phyloP scores from a whole-genome alignment of 176 grass and related monocot genomes.

The Saccharum officinarum region DNA sequence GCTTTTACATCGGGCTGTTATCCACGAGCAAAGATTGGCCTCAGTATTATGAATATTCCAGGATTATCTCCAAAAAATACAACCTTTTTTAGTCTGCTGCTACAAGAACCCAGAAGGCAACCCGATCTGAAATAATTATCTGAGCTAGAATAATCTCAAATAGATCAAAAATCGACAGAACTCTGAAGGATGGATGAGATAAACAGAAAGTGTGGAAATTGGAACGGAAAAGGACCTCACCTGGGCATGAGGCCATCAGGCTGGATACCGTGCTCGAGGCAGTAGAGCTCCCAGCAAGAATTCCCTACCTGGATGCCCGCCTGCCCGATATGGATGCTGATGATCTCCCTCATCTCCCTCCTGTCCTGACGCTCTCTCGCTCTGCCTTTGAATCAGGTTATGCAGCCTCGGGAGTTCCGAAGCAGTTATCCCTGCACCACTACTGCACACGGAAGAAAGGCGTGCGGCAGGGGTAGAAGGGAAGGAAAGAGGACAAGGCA shows the following conservation, averaged over 20 bases:
- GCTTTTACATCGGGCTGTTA: not conserved
- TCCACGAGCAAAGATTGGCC: not conserved
- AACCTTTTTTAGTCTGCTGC: not conserved
- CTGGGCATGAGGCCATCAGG: conserved; percentile 79
- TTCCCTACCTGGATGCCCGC: conserved; percentile 91
- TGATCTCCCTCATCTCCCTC: conserved; percentile 65
- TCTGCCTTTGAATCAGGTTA: not conserved
- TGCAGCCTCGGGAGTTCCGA: conserved; percentile 5
- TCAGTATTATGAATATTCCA: conserved; percentile 3
- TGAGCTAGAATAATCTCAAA: not conserved
- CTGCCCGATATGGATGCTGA: conserved; percentile 88
- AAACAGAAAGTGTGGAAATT: not conserved
- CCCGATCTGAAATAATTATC: not conserved
- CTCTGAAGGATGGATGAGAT: not conserved
- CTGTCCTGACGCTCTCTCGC: not conserved
- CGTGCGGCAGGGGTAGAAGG: not conserved
- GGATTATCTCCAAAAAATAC: not conserved
- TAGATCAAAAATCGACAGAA: not conserved
- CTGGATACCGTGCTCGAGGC: conserved; percentile 85
- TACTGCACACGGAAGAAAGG: not conserved
- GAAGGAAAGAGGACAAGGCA: not conserved
- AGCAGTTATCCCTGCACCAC: not conserved
- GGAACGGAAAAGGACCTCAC: conserved; percentile 44
- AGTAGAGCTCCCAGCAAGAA: conserved; percentile 91
- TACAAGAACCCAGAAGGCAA: not conserved